These are phyloP conservation scores for Starmerella tilneyi DNA, from an alignment of 805 yeast genomes.

Conservation along the genomic window DNA sequence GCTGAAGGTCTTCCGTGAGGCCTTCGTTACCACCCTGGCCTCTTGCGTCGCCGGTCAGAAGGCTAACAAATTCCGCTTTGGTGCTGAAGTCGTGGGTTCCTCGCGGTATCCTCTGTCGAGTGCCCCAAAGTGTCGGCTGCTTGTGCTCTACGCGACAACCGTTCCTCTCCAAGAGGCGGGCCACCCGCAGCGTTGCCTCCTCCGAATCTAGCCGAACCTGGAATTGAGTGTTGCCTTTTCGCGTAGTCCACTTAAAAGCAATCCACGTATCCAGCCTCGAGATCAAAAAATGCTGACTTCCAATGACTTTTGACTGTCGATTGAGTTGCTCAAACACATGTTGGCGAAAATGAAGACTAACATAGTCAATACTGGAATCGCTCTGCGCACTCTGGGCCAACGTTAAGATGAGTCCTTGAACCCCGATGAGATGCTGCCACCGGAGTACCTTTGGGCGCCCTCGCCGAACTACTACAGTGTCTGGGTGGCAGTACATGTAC, in stretches of 20 bases:
- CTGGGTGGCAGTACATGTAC: constrained; percentile 19
- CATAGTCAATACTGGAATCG: background rate
- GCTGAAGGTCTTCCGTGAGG: too few species aligned
- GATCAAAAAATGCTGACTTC: background rate
- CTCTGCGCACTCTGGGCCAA: background rate
- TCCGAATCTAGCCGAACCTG: background rate
- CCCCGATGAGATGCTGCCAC: constrained; percentile 16
- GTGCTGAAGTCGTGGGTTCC: background rate
- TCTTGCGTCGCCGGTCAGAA: too few species aligned
- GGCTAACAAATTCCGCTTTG: too few species aligned
- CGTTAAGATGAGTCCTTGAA: constrained; percentile 1
- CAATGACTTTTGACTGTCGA: background rate
- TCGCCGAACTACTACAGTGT: constrained; percentile 5
- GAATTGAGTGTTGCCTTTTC: constrained; percentile 12
- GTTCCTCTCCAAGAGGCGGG: background rate
- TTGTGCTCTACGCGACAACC: background rate
- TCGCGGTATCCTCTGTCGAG: background rate
- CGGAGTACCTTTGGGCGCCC: constrained; percentile 5
- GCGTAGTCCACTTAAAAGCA: constrained; percentile 14
- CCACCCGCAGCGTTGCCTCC: background rate
- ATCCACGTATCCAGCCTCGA: background rate
- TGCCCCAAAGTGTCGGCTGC: background rate
- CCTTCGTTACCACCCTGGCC: too few species aligned
- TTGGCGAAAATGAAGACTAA: background rate
- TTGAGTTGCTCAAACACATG: constrained; percentile 6